Base-by-base conservation (phyloP, 345 rosid genomes). In the Populus ilicifolia region DNA sequence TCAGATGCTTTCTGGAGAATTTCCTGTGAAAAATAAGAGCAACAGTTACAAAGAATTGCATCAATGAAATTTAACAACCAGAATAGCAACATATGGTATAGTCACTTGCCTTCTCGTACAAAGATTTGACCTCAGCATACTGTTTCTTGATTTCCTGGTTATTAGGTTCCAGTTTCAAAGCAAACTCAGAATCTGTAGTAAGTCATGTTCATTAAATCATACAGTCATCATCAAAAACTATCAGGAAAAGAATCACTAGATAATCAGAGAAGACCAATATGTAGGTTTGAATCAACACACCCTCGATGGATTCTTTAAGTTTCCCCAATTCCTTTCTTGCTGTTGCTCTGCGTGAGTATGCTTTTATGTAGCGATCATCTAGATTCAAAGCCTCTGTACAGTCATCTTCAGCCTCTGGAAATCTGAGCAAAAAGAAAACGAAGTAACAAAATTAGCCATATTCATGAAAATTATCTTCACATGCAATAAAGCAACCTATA, bases 321-420 rank as follows among this genome's bases (percentile, higher is more conserved):
- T 87, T 87, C 64, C 89, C 87, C 43, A 96, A 87, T 85, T 91
- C 94, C 80, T 88, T 92, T 77, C 96, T 92, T 39, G 97, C 94
- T 11, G 93, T 88, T 69, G 98, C 98, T 84, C 97, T 89, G 61
- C 97, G 94, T 77, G 98, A 92, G 74, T 93, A 93, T 16, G 98
- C 97, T 85, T 96, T 93, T 56, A 88, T 86, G 79, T 90, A 93
- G 75, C 89, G 94, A 74, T 96, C 98, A 86, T 96, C 99, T 8
- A 92, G 82, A 85, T 89, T 90, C 79, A 96, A 86, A 67, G 94
- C 94, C 90, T 96, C 98, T 36, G 99, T 87, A 83, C 99, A 93
- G 80, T 96, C 96, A 84, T 86, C 89, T 83, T 90, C 99, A 64
- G 98, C 97, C 82, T 92, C 94, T 79, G 77, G 87, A 80, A 86